These are phyloP conservation scores for Phytophthora rubi DNA, from an alignment of 352 stramenopile genomes.

Conservation along the genomic window DNA sequence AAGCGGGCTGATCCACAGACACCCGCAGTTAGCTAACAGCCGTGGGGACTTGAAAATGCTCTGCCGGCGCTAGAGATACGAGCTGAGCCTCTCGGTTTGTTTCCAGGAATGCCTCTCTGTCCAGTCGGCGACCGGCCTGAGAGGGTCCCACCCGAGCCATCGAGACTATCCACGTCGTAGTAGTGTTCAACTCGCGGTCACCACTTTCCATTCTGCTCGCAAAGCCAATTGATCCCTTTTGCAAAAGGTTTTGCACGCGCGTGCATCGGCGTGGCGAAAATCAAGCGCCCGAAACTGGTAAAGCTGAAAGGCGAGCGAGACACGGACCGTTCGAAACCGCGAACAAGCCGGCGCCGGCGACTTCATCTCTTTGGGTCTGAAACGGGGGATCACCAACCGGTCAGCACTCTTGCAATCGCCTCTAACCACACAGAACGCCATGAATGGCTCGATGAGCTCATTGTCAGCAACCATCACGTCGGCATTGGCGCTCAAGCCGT, in stretches of 20 bases:
- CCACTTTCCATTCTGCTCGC: constrained; percentile 18
- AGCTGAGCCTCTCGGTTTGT: constrained; percentile 2
- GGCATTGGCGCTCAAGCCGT: constrained; percentile 72
- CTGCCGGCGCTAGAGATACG: constrained; percentile 20
- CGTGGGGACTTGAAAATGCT: constrained; percentile 9
- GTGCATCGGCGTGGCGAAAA: constrained; percentile 19
- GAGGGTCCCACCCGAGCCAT: constrained; percentile 30
- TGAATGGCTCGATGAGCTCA: constrained; percentile 53
- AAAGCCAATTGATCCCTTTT: neutral
- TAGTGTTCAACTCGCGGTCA: constrained; percentile 30
- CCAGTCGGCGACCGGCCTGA: constrained; percentile 28
- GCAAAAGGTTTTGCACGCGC: neutral
- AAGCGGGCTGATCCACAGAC: constrained; percentile 13
- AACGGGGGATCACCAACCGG: neutral
- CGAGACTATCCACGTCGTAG: neutral
- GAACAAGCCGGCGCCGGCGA: neutral
- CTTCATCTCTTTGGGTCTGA: neutral
- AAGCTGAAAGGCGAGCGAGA: constrained; percentile 21
- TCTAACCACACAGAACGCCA: constrained; percentile 20
- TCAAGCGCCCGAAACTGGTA: constrained; percentile 28
- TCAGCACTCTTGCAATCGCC: constrained; percentile 28
- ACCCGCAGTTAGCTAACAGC: constrained; percentile 20
- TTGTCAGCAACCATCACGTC: constrained; percentile 72
- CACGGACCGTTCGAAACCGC: constrained; percentile 25
- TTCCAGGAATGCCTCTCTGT: constrained; percentile 3